A percentile compares a stretch with the other conserved stretches of the same genome.
phyloP scores from a whole-genome alignment of 129 eudicot genomes.

The Scalesia atractyloides region DNA sequence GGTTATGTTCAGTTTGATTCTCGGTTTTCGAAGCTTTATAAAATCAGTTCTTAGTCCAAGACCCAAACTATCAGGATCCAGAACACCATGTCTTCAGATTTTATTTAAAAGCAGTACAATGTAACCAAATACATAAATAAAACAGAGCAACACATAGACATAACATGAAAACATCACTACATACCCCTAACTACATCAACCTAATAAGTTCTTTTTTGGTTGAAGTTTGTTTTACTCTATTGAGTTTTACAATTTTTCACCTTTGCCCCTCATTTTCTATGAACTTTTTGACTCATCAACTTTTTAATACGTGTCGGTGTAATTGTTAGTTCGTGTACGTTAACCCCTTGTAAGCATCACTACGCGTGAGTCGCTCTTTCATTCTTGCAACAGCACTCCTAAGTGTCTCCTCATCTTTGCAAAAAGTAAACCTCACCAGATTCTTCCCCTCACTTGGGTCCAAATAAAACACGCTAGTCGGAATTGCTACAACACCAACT shows the following conservation, averaged over 20 bases:
- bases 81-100: not conserved
- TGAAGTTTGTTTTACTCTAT: too few relatives aligned
- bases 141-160: constrained; percentile 2
- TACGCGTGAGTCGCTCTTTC: constrained; percentile 62
- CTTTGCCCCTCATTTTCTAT: too few relatives aligned
- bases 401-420: constrained; percentile 92
- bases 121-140: not conserved
- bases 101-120: not conserved
- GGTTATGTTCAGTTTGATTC: too few relatives aligned
- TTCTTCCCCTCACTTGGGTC: constrained; percentile 90
- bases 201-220: too few relatives aligned
- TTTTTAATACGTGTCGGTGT: too few relatives aligned
- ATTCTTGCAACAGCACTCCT: constrained; percentile 85
- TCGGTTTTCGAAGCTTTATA: too few relatives aligned
- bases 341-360: constrained; percentile 27
- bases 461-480: constrained; percentile 90
- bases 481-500: constrained; percentile 98
- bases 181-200: not conserved
- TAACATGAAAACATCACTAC: not conserved
- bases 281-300: too few relatives aligned
- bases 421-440: constrained; percentile 90
- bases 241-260: too few relatives aligned
- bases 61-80: too few relatives aligned
- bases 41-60: too few relatives aligned
- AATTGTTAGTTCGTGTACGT: too few relatives aligned